A percentile compares a stretch with the other conserved stretches of the same genome.
phyloP scores from a whole-genome alignment of 345 rosid species.

The Noccaea bulbosa region DNA sequence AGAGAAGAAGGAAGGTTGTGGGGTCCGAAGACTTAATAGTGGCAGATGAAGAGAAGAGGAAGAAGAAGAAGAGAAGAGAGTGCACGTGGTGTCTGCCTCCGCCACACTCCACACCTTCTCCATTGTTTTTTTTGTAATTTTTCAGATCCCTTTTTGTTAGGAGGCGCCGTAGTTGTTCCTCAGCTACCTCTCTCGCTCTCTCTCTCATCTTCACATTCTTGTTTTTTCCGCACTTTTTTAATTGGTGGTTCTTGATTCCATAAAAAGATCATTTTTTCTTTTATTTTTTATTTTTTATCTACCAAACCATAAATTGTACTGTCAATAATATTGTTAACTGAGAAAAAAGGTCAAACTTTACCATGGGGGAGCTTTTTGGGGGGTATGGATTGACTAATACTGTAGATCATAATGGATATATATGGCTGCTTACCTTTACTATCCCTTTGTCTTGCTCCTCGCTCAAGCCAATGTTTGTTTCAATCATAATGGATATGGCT shows the following conservation, averaged over 20 bases:
- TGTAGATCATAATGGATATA: too few relatives aligned
- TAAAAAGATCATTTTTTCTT: background rate
- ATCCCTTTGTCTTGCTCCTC: too few relatives aligned
- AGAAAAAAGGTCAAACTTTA: too few relatives aligned
- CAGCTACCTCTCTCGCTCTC: constrained; percentile 42
- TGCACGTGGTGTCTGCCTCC: constrained; percentile 70
- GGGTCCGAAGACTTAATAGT: constrained; percentile 46
- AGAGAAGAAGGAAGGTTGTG: constrained; percentile 47
- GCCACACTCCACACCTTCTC: constrained; percentile 47
- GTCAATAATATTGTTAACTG: too few relatives aligned
- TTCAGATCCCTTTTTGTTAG: constrained; percentile 13
- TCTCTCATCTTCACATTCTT: constrained; percentile 36
- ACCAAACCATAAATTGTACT: background rate
- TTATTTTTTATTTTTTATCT: background rate
- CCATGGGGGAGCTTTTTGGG: too few relatives aligned
- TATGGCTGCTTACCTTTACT: too few relatives aligned
- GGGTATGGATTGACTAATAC: too few relatives aligned
- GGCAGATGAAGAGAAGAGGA: constrained; percentile 37
- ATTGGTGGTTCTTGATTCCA: background rate
- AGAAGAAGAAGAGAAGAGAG: constrained; percentile 32
- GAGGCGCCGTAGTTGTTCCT: constrained; percentile 39
- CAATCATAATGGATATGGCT: too few relatives aligned
- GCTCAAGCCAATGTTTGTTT: too few relatives aligned
- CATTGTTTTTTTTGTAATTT: constrained; percentile 2
- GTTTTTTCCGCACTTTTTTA: constrained; percentile 34